Conservation (phyloP, 164 flowering plant species). For the Warburgia ugandensis region DNA sequence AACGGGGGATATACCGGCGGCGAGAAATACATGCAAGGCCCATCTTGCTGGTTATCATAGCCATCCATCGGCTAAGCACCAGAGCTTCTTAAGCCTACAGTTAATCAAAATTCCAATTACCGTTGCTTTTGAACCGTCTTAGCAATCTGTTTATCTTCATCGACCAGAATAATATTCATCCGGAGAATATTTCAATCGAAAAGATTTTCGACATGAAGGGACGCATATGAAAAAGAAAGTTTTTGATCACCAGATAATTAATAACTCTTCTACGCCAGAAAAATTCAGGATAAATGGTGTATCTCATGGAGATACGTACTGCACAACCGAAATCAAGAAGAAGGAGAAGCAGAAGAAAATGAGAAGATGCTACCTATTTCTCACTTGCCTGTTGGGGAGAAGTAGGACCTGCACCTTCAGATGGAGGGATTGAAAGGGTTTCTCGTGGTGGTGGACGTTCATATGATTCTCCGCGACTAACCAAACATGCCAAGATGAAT, state of each 20-base stretch:
- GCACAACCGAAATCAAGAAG: not conserved
- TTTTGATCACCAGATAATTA: not conserved
- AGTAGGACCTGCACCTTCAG: slow-evolving; percentile 3
- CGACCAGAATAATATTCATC: too few relatives aligned
- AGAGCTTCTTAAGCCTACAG: too few relatives aligned
- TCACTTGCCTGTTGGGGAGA: slow-evolving; percentile 17
- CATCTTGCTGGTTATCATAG: too few relatives aligned
- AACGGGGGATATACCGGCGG: too few relatives aligned
- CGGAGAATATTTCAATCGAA: too few relatives aligned
- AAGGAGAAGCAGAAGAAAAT: not conserved
- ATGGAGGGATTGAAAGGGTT: slow-evolving; percentile 7
- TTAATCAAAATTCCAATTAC: too few relatives aligned
- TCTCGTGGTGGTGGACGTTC: slow-evolving; percentile 18
- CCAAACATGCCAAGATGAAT: slow-evolving; percentile 10
- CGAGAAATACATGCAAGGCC: too few relatives aligned
- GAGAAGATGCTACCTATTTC: not conserved
- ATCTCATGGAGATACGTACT: not conserved
- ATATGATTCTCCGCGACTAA: not conserved
- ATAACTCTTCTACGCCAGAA: too few relatives aligned
- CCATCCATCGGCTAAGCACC: too few relatives aligned
- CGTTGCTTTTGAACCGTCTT: too few relatives aligned
- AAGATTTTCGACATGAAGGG: not conserved
- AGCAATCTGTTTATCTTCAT: too few relatives aligned
- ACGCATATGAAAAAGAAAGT: not conserved
- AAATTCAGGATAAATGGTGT: not conserved